These are phyloP conservation scores for Meyerozyma sp. DNA, from an alignment of 1,139 yeast genomes.

Conservation along the genomic window DNA sequence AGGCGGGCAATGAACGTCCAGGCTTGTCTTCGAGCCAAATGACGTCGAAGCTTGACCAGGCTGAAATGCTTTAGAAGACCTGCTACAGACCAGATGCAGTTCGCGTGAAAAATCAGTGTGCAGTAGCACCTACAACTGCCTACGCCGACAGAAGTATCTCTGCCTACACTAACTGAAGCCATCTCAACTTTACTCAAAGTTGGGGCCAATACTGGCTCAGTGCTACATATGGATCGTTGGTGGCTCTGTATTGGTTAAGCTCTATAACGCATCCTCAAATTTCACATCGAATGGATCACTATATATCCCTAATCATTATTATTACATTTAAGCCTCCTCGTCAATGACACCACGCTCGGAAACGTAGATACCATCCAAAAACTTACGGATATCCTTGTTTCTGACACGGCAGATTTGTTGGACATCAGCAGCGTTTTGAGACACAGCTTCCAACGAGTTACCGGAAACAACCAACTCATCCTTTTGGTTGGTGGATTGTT, in stretches of 20 bases:
- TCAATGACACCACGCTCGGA: slow-evolving; percentile 90
- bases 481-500: slow-evolving; percentile 79
- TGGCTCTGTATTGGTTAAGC: slow-evolving; percentile 55
- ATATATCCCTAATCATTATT: slow-evolving; percentile 18
- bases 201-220: neutral
- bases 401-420: slow-evolving; percentile 98
- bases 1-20: neutral
- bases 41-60: too few relatives aligned
- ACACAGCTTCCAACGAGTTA: slow-evolving; percentile 96
- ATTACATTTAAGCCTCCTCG: slow-evolving; percentile 45
- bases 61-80: too few relatives aligned
- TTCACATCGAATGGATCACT: slow-evolving; percentile 26
- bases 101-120: too few relatives aligned
- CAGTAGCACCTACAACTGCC: too few relatives aligned
- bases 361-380: slow-evolving; percentile 99
- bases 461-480: slow-evolving; percentile 92
- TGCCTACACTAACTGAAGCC: too few relatives aligned
- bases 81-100: too few relatives aligned
- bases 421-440: slow-evolving; percentile 97
- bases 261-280: slow-evolving; percentile 48
- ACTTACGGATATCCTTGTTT: slow-evolving; percentile 99
- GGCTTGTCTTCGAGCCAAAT: too few relatives aligned
- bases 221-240: slow-evolving; percentile 46
- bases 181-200: too few relatives aligned
- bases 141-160: too few relatives aligned